A percentile compares a stretch with the other conserved stretches of the same genome.
phyloP scores from a whole-genome alignment of 2,329 filamentous ascomycete species.

The Colletotrichum liaoningense region DNA sequence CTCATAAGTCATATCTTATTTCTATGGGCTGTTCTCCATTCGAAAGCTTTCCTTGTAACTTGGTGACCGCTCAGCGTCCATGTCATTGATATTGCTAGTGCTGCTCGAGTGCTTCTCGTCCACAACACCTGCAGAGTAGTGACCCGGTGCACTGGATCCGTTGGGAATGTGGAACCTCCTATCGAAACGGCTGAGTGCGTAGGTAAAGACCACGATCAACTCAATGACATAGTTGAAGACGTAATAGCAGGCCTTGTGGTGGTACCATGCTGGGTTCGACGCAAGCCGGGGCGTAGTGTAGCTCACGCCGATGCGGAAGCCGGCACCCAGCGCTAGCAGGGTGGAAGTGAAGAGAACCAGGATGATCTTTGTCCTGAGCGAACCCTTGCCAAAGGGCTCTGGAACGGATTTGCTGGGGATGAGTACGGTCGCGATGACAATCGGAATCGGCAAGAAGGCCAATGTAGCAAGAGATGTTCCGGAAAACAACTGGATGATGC shows the following conservation, averaged over 20 bases:
- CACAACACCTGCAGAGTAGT: background rate
- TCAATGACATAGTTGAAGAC: background rate
- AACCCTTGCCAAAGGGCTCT: background rate
- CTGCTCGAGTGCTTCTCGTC: background rate
- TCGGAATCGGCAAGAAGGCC: background rate
- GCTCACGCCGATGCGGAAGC: background rate
- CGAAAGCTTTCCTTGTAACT: background rate
- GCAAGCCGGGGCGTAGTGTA: background rate
- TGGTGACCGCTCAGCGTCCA: background rate
- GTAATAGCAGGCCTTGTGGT: background rate
- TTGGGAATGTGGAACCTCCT: background rate
- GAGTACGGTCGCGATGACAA: background rate
- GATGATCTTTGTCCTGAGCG: background rate
- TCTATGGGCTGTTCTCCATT: background rate
- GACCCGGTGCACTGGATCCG: background rate
- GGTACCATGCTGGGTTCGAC: background rate
- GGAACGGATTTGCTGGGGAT: background rate
- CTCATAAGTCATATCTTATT: background rate
- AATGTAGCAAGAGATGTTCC: background rate
- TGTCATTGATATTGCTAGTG: background rate
- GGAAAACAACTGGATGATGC: background rate
- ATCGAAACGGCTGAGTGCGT: background rate
- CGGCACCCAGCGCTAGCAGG: background rate
- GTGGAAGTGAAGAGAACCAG: background rate
- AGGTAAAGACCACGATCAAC: background rate